Evolutionary conservation across 2,329 filamentous ascomycete genomes (phyloP).

Genomic region (Thelonectria rubi): DNA sequence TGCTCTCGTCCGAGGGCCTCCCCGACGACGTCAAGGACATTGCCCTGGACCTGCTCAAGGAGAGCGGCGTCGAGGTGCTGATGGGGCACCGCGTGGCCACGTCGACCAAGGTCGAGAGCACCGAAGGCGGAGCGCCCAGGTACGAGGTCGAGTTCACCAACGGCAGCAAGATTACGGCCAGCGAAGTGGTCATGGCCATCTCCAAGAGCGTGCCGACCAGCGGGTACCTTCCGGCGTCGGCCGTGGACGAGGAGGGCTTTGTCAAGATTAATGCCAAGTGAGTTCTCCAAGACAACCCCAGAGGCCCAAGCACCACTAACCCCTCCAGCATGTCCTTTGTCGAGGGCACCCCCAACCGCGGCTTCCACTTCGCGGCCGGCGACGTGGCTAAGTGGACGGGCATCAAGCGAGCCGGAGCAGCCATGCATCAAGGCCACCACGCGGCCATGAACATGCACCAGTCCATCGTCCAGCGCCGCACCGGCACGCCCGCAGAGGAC

Average conservation of each 20-base stretch:
- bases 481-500: slow-evolving; percentile 55
- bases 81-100: slow-evolving; percentile 66
- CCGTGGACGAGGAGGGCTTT: slow-evolving; percentile 71
- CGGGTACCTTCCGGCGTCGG: slow-evolving; percentile 65
- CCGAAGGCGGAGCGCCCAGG: slow-evolving; percentile 51
- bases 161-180: slow-evolving; percentile 66
- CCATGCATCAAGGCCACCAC: slow-evolving; percentile 77
- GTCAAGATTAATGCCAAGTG: slow-evolving; percentile 69
- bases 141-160: slow-evolving; percentile 67
- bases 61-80: slow-evolving; percentile 72
- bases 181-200: slow-evolving; percentile 75
- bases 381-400: slow-evolving; percentile 77
- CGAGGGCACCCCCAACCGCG: slow-evolving; percentile 62
- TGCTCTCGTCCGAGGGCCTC: slow-evolving; percentile 78
- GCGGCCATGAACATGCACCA: slow-evolving; percentile 74
- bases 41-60: slow-evolving; percentile 64
- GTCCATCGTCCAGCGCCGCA: slow-evolving; percentile 58
- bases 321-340: slow-evolving; percentile 63
- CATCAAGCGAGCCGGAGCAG: slow-evolving; percentile 81
- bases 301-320: slow-evolving; percentile 1
- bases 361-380: slow-evolving; percentile 73
- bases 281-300: slow-evolving; percentile 31
- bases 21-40: slow-evolving; percentile 74
- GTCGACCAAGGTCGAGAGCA: slow-evolving; percentile 55
- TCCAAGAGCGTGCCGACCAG: slow-evolving; percentile 71